Base-by-base conservation (phyloP, 2,329 filamentous ascomycete species). In the Beauveria sp. region DNA sequence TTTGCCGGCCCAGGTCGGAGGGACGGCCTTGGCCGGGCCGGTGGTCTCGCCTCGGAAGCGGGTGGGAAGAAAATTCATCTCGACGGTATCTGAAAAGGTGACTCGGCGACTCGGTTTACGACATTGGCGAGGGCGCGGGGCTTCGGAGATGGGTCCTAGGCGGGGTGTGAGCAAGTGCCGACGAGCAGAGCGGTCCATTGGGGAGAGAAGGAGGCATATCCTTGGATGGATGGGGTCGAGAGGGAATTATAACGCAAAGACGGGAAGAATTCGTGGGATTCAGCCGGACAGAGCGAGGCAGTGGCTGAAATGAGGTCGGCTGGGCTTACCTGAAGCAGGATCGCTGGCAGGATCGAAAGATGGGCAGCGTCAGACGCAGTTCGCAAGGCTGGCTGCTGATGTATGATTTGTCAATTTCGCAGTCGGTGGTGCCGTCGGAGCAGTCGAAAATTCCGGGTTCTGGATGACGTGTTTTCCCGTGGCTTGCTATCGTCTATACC, bases 31-130 rank as follows among this genome's bases (percentile, higher is more conserved):
- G 34, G 75, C 75, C 41, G 77, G 69, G 55, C 73, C 75, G 24
- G 79, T 76, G 64, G 81, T 76, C 71, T 84, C 80, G 65, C 84
- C 84, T 72, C 84, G 83, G 67, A 87, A 86, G 68, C 84, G 82
- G 70, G 77, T 78, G 62, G 84, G 85, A 20, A 87, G 76, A 63
- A 87, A 76, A 64, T 77, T 79, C 80, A 82, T 85, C 66, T 74
- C 71, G 71, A 72, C 62, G 62, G 67, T 71, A 70, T 71, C 70
- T 69, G 68, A 69, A 68, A 73, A 70, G 68, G 67, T 68, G 57
- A 70, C 67, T 70, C 66, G 70, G 64, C 63, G 68, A 55, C 56
- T 28, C 56, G 64, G 65, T 68, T 65, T 70, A 75, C 68, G 70
- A 70, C 74, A 76, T 76, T 66, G 66, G 67, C 64, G 60, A 62